Conservation (phyloP, 2,329 filamentous ascomycete species). For the Phaeomoniella chlamydospora region DNA sequence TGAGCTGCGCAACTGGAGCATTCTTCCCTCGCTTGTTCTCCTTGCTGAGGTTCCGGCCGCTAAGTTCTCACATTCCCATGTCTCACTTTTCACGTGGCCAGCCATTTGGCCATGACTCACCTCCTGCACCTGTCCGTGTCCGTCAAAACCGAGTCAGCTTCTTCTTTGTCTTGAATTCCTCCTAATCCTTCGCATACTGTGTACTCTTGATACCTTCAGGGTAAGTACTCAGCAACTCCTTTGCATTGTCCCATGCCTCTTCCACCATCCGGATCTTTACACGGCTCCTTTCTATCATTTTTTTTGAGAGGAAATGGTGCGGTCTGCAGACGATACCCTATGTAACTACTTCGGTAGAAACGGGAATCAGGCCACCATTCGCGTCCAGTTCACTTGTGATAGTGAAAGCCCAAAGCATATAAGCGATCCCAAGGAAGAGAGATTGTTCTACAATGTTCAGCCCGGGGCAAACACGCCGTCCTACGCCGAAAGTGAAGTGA, state of each 20-base stretch:
- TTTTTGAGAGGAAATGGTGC: not conserved
- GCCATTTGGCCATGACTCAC: no score
- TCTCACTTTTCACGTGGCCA: no score
- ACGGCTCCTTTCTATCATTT: not conserved
- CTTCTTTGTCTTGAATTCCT: slow-evolving; percentile 2
- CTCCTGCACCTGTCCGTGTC: no score
- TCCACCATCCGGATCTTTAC: slow-evolving; percentile 3
- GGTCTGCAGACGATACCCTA: not conserved
- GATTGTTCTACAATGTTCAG: slow-evolving; percentile 18
- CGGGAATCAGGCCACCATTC: slow-evolving; percentile 5
- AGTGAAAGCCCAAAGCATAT: slow-evolving; percentile 18
- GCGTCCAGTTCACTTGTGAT: slow-evolving; percentile 10
- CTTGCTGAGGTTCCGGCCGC: no score
- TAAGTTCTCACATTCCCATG: no score
- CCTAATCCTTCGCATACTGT: slow-evolving; percentile 5
- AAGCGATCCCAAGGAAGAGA: slow-evolving; percentile 14
- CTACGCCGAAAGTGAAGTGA: slow-evolving; percentile 16
- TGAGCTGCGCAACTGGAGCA: no score
- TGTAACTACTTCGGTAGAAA: slow-evolving; percentile 1
- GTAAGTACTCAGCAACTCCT: slow-evolving; percentile 4
- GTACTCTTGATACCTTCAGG: slow-evolving; percentile 4
- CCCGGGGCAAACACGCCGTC: slow-evolving; percentile 17
- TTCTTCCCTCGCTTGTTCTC: no score
- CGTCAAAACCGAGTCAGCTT: slow-evolving; percentile 4
- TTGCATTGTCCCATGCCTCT: slow-evolving; percentile 5